phyloP scores from a whole-genome alignment of 2,329 filamentous ascomycete species.

The Pochonia chlamydosporia region DNA sequence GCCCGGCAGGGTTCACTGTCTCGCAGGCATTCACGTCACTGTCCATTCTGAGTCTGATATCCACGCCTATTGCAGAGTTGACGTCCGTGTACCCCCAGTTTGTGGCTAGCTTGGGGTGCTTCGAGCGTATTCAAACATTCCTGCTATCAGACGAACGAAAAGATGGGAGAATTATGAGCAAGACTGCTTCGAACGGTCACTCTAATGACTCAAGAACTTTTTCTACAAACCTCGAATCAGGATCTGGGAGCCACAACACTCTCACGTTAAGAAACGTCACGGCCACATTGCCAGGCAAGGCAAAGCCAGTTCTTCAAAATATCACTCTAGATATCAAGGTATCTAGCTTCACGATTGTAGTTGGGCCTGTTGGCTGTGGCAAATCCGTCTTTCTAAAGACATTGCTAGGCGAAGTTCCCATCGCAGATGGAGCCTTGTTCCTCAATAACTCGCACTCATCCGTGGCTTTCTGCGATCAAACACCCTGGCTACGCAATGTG shows the following conservation, averaged over 20 bases:
- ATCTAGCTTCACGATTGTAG: constrained; percentile 17
- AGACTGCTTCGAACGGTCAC: not conserved
- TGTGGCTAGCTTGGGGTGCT: constrained; percentile 25
- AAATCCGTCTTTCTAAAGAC: constrained; percentile 25
- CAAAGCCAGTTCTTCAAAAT: not conserved
- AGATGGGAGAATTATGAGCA: too few species aligned
- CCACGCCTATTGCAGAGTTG: constrained; percentile 22
- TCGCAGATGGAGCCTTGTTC: too few species aligned
- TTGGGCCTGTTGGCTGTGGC: constrained; percentile 22
- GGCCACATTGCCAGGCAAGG: not conserved
- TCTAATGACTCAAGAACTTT: too few species aligned
- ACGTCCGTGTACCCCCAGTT: constrained; percentile 27
- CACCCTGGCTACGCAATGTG: too few species aligned
- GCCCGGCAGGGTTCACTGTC: constrained; percentile 18
- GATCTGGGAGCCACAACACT: not conserved
- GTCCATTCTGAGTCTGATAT: constrained; percentile 28
- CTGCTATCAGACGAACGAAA: constrained; percentile 12
- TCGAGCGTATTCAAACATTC: constrained; percentile 30
- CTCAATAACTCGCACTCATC: too few species aligned
- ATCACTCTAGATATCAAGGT: constrained; percentile 1
- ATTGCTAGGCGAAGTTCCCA: constrained; percentile 21
- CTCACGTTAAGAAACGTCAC: too few species aligned
- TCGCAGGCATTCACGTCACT: constrained; percentile 27
- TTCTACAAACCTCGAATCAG: not conserved
- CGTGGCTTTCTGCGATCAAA: constrained; percentile 28